Percentiles rank a stretch among this genome's conserved stretches.
Conservation (phyloP, 768 basidiomycete genomes). For the Russula virescens region DNA sequence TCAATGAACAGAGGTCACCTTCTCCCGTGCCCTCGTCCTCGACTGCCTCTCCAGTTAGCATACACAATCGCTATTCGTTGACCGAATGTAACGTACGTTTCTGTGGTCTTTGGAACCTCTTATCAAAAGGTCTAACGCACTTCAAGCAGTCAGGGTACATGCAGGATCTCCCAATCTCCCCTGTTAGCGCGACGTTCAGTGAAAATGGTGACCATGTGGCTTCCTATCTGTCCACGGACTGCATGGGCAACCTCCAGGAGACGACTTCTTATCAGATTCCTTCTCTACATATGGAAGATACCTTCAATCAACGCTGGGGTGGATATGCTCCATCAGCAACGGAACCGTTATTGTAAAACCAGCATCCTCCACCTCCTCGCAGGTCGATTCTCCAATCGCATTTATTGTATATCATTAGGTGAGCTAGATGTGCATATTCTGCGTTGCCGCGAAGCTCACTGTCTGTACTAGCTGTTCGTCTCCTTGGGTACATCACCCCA, state of each 20-base stretch:
- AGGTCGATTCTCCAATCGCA: slow-evolving; percentile 12
- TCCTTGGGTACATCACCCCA: slow-evolving; percentile 11
- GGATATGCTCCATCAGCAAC: slow-evolving; percentile 12
- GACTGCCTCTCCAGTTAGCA: slow-evolving; percentile 20
- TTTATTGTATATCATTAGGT: slow-evolving; percentile 25
- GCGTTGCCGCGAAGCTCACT: slow-evolving; percentile 1
- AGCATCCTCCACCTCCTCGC: slow-evolving; percentile 6
- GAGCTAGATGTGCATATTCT: not conserved
- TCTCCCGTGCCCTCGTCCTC: slow-evolving; percentile 18
- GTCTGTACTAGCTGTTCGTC: not conserved
- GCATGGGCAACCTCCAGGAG: slow-evolving; percentile 9
- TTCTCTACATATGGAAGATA: slow-evolving; percentile 14
- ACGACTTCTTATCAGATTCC: slow-evolving; percentile 13
- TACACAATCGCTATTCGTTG: slow-evolving; percentile 18
- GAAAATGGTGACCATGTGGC: slow-evolving; percentile 18
- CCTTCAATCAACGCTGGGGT: slow-evolving; percentile 22
- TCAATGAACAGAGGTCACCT: slow-evolving; percentile 22
- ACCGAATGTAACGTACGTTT: slow-evolving; percentile 19
- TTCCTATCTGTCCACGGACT: slow-evolving; percentile 16
- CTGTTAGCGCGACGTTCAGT: slow-evolving; percentile 25
- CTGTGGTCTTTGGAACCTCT: not conserved
- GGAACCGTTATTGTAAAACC: slow-evolving; percentile 15
- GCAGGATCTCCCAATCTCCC: slow-evolving; percentile 26
- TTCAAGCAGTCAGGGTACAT: slow-evolving; percentile 20
- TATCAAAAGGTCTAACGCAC: slow-evolving; percentile 1